Evolutionary conservation across 208 protist genomes (phyloP).

Genomic region (Wallacemonas collosoma): DNA sequence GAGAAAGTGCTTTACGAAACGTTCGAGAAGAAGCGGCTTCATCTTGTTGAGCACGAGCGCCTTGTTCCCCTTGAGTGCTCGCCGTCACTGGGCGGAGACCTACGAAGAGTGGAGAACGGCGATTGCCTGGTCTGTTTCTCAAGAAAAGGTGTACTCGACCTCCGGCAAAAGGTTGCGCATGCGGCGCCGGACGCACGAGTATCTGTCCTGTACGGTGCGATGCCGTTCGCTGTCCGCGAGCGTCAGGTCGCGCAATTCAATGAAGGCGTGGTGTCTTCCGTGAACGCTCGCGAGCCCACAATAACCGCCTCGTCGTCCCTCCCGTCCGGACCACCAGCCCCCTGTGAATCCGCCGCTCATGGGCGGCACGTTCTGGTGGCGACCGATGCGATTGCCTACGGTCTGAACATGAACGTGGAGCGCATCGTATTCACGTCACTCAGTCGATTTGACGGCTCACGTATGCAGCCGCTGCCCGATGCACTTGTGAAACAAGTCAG

Average conservation of each 20-base stretch:
- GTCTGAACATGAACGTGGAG: conserved; percentile 95
- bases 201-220: conserved; percentile 91
- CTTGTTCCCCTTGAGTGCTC: conserved; percentile 69
- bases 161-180: conserved; percentile 44
- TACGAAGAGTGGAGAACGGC: conserved; percentile 59
- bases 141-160: conserved; percentile 60
- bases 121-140: conserved; percentile 92
- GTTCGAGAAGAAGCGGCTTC: conserved; percentile 59
- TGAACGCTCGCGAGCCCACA: not conserved
- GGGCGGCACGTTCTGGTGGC: conserved; percentile 87
- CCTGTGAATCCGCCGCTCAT: not conserved
- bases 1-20: conserved; percentile 68
- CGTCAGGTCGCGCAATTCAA: conserved; percentile 88
- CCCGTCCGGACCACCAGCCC: too few species aligned
- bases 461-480: conserved; percentile 35
- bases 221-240: conserved; percentile 91
- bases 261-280: conserved; percentile 38
- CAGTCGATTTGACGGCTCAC: conserved; percentile 83
- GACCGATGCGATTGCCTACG: conserved; percentile 95
- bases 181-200: conserved; percentile 43
- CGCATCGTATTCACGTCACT: conserved; percentile 84
- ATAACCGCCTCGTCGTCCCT: not conserved
- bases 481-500: conserved; percentile 75
- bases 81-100: conserved; percentile 38
- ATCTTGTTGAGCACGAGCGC: conserved; percentile 73